These are phyloP conservation scores for Myochromella boudieri DNA, from an alignment of 768 basidiomycete species.

Conservation along the genomic window DNA sequence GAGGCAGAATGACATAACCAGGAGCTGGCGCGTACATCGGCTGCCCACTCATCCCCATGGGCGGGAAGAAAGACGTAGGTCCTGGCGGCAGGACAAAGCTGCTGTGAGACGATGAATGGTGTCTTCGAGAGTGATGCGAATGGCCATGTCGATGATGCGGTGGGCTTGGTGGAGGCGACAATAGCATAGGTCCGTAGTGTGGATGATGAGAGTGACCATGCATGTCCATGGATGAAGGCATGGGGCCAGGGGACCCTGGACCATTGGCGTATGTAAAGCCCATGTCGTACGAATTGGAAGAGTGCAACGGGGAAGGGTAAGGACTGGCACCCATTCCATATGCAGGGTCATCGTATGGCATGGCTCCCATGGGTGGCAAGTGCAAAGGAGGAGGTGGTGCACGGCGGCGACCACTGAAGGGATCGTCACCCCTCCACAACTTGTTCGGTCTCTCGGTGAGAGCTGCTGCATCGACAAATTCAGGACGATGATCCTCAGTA, in stretches of 20 bases:
- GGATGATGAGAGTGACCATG: constrained; percentile 2
- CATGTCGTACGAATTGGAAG: constrained; percentile 8
- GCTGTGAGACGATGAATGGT: constrained; percentile 7
- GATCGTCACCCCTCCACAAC: neutral
- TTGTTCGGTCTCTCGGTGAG: constrained; percentile 7
- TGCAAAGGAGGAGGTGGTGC: constrained; percentile 15
- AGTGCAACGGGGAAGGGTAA: constrained; percentile 11
- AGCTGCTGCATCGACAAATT: constrained; percentile 20
- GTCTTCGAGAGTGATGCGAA: too few species aligned
- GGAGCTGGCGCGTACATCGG: constrained; percentile 7
- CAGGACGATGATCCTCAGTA: constrained; percentile 17
- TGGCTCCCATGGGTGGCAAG: constrained; percentile 9
- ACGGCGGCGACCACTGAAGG: constrained; percentile 6
- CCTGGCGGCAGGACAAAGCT: constrained; percentile 1
- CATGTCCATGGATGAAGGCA: constrained; percentile 8
- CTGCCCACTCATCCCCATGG: constrained; percentile 2
- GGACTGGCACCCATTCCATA: constrained; percentile 8
- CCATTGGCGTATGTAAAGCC: constrained; percentile 14
- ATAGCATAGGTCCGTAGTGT: constrained; percentile 10
- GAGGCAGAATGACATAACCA: constrained; percentile 8
- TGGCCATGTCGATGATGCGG: constrained; percentile 10
- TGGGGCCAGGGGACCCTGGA: constrained; percentile 16
- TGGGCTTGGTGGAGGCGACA: constrained; percentile 11
- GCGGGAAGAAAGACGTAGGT: neutral
- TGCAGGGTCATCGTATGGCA: constrained; percentile 3